Evolutionary conservation across 1,284 basidiomycete species (phyloP), one percentile per base, ranked within the genome.

Genomic region (Cronartium quercuum): DNA sequence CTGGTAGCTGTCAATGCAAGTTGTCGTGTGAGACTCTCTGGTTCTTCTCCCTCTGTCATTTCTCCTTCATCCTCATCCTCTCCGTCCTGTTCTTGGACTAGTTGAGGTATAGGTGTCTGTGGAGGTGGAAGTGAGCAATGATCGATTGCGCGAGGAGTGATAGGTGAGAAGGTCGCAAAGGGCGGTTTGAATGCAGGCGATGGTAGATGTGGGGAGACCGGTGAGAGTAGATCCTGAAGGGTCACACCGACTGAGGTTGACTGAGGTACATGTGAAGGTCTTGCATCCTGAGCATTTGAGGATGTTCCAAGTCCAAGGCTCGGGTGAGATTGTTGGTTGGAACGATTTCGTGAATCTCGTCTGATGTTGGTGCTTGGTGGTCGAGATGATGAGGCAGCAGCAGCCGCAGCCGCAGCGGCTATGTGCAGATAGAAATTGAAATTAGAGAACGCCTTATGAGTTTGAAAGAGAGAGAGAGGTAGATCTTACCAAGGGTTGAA

Each of bases 1-100:
- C 66, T 68, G 4, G 62, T 68, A 3, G 74, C 66, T 9, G 66
- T 68, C 24, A 55, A 42, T 34, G 66, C 66, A 15, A 68, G 66
- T 64, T 76, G 74, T 5, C 47, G 47, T 13, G 61, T 68, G 44
- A 68, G 55, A 37, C 74, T 76, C 41, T 76, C 66, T 34, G 63
- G 66, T 24, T 58, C 67, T 38, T 65, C 66, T 12, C 66, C 66
- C 34, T 68, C 51, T 3, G 60, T 51, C 10, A 63, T 29, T 13
- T 68, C 60, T 1, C 66, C 73, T 1, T 67, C 65, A 12, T 73
- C 62, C 6, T 58, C 63, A 1, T 66, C 70, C 42, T 34, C 35
- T 1, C 21, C 35, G 38, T 35, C 37, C 18, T 41, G 18, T 71
- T 67, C 44, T 64, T 70, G 42, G 74, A 70, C 73, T 76, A 66